A percentile compares a stretch with the other conserved stretches of the same genome.
These are phyloP conservation scores for Aureobasidium sp. DNA, from an alignment of 2,329 filamentous ascomycete genomes.

Conservation along the genomic window DNA sequence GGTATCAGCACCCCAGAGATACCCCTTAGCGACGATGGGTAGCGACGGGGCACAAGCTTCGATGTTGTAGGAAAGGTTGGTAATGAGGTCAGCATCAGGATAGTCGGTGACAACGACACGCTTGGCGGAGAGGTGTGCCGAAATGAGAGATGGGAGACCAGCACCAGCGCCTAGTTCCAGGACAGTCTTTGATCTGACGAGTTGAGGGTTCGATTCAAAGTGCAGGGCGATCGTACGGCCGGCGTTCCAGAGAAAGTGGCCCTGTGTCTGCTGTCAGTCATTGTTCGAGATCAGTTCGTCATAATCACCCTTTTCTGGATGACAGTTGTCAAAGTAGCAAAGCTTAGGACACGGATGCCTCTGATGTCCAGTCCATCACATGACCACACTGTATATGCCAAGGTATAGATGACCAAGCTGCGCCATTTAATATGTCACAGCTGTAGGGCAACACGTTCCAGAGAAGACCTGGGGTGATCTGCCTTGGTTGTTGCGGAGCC, in stretches of 20 bases:
- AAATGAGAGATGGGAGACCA: slow-evolving; percentile 69
- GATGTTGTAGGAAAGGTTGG: slow-evolving; percentile 71
- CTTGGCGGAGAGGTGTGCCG: slow-evolving; percentile 60
- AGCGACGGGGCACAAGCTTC: slow-evolving; percentile 41
- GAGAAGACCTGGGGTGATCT: not conserved
- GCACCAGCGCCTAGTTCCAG: slow-evolving; percentile 86
- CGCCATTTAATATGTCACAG: not conserved
- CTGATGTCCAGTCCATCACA: not conserved
- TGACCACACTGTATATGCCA: not conserved
- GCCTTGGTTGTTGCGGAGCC: not conserved
- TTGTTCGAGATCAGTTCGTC: not conserved
- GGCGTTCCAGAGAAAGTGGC: slow-evolving; percentile 87
- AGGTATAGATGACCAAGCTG: not conserved
- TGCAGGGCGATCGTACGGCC: slow-evolving; percentile 68
- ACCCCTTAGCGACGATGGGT: slow-evolving; percentile 47
- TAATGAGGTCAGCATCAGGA: slow-evolving; percentile 73
- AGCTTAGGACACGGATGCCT: not conserved
- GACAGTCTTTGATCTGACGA: slow-evolving; percentile 60
- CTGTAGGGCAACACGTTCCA: no score
- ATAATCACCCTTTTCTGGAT: not conserved
- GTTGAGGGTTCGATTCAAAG: slow-evolving; percentile 59
- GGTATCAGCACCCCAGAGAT: slow-evolving; percentile 67
- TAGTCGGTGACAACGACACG: slow-evolving; percentile 75
- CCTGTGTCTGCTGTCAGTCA: slow-evolving; percentile 35
- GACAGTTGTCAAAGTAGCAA: not conserved